Base-by-base conservation (phyloP, 257 asterid genomes). In the Coffea canephora region DNA sequence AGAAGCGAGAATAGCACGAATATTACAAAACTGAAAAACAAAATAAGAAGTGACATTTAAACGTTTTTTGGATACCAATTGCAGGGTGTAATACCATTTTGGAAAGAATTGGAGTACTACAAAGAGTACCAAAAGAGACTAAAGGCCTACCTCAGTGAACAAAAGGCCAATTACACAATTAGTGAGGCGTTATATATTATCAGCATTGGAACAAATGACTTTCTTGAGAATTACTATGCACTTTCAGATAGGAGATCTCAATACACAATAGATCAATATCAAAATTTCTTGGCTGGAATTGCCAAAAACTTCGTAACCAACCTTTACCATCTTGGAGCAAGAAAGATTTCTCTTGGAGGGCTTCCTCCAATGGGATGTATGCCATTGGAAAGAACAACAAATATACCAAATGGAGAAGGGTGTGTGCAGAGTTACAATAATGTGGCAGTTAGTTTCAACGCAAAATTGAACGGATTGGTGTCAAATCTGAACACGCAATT, bases 301-400 rank as follows among this genome's bases (percentile, higher is more conserved):
- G 97, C 90, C 0, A 94, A 88, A 88, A 76, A 84, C 11, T 92
- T 94, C 13, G 76, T 94, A 21, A 85, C 70, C 76, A 85, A 90
- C 5, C 82, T 94, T 6, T 92, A 94, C 78, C 41, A 43, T 0
- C 49, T 91, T 72, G 98, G 98, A 9, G 97, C 95, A 9, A 84
- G 97, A 2, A 92, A 94, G 69, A 87, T 94, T 31, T 86, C 90
- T 1, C 61, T 94, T 18, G 85, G 91, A 3, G 97, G 93, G 76
- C 84, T 94, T 16, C 97, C 97, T 1, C 98, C 98, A 25, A 94
- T 94, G 97, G 98, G 98, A 18, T 94, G 98, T 77, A 76, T 94
- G 76, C 98, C 97, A 5, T 50, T 94, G 77, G 98, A 94, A 86
- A 89, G 98, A 82, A 75, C 91, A 34, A 89, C 90, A n/a, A 94